These are phyloP conservation scores for Polytrichum commune DNA, from an alignment of 225 moss, liverwort and hornwort genomes.

Conservation along the genomic window DNA sequence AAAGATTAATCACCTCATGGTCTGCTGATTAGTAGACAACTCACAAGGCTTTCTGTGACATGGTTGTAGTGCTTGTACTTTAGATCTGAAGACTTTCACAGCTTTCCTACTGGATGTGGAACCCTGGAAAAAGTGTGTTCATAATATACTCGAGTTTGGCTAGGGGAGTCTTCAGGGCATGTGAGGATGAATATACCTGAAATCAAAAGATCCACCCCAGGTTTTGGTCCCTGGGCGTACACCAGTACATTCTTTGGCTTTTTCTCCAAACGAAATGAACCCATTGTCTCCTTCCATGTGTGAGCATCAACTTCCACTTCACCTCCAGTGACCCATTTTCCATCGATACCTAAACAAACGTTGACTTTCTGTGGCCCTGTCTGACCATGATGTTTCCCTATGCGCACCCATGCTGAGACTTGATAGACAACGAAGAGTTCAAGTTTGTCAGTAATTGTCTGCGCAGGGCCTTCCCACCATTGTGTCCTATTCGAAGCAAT, in stretches of 20 bases:
- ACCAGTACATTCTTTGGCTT: slow-evolving; percentile 64
- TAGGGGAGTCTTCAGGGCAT: no score
- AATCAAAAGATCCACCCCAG: slow-evolving; percentile 82
- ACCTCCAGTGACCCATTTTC: slow-evolving; percentile 71
- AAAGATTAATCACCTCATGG: no score
- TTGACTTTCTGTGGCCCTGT: slow-evolving; percentile 58
- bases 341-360: slow-evolving; percentile 74
- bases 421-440: slow-evolving; percentile 77
- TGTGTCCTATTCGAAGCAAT: slow-evolving; percentile 65
- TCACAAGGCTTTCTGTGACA: no score
- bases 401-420: slow-evolving; percentile 84
- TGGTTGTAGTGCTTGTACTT: no score
- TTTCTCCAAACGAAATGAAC: slow-evolving; percentile 74
- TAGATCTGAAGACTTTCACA: no score
- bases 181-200: slow-evolving; percentile 50
- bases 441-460: slow-evolving; percentile 65
- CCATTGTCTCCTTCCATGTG: slow-evolving; percentile 71
- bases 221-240: slow-evolving; percentile 81
- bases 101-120: no score
- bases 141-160: no score
- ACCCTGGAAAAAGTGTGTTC: no score
- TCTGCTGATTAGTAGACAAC: no score
- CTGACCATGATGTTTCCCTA: slow-evolving; percentile 28
- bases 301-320: slow-evolving; percentile 61
- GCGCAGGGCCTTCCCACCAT: slow-evolving; percentile 86